Evolutionary conservation across 805 yeast genomes (phyloP), one percentile per base, ranked within the genome.

Genomic region (Zygotorulaspora florentina): DNA sequence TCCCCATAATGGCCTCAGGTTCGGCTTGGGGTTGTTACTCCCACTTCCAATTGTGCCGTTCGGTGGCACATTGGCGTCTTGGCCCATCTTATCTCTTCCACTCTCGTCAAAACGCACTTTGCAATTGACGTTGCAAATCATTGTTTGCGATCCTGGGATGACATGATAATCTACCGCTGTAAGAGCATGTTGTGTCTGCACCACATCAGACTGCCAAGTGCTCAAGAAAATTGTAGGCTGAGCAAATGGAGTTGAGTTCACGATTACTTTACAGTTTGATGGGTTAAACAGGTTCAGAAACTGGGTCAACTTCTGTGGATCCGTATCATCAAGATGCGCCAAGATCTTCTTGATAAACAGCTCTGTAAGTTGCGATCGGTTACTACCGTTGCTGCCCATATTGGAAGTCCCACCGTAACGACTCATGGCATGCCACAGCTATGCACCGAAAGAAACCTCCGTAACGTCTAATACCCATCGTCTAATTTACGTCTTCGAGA

Each of bases 31-130:
- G 33, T 45, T 49, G 23, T 23, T 45, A 53, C 26, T 42, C 48
- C 18, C 48, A 45, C 41, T 50, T 43, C 20, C 35, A 8, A 31
- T 48, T n/a, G 42, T 52, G 5, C 33, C 37, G 20, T 16, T 7
- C 26, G 43, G 49, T 39, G 46, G 51, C 13, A 82, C 62, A 38
- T 81, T 81, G 0, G 88, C 77, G 16, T 79, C 72, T 45, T 81
- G 85, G 2, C 89, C 89, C 23, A 77, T 56, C 58, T 81, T 76
- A 48, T 80, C 82, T 48, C 70, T 74, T 0, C 93, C 93, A 43
- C 83, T 75, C 57, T 86, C 93, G 62, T 86, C 93, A 55, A 85
- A 85, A 49, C 81, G 71, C 10, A 85, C 85, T 61, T 83, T 85
- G 12, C 79, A 69, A 42, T 71, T 70, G 12, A 79, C 65, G 45